A percentile compares a stretch with the other conserved stretches of the same genome.
These are phyloP conservation scores for Lachancea mirantina DNA, from an alignment of 805 yeast genomes.

Conservation along the genomic window DNA sequence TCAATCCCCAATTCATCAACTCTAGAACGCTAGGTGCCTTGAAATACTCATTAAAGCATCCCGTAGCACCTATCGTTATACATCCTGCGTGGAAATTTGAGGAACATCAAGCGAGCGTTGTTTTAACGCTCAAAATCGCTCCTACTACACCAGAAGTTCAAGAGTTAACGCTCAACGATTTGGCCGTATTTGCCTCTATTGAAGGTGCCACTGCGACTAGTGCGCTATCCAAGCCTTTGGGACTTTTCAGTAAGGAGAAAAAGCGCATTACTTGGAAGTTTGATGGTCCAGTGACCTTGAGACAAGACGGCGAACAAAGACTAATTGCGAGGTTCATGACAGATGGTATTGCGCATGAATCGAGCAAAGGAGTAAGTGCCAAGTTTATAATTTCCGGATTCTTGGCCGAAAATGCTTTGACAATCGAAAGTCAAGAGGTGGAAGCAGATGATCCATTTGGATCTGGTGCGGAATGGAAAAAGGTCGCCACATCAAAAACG, in stretches of 20 bases:
- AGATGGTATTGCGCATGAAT: conserved; percentile 60
- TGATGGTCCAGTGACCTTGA: conserved; percentile 35
- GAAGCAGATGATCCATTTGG: conserved; percentile 36
- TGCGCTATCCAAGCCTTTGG: conserved; percentile 88
- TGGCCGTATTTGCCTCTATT: conserved; percentile 45
- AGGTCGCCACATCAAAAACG: conserved; percentile 30
- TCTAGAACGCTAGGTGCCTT: conserved; percentile 72
- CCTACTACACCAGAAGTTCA: conserved; percentile 32
- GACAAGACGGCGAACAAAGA: conserved; percentile 46
- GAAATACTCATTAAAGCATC: conserved; percentile 55
- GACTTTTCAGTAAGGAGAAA: conserved; percentile 80
- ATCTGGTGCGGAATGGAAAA: conserved; percentile 29
- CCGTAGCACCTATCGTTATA: conserved; percentile 58
- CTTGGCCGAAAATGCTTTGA: conserved; percentile 37
- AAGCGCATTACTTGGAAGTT: conserved; percentile 84
- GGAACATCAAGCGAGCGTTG: conserved; percentile 74
- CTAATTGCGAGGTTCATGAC: conserved; percentile 84
- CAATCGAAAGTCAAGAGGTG: conserved; percentile 33
- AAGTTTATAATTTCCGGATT: conserved; percentile 47
- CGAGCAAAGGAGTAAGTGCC: conserved; percentile 64
- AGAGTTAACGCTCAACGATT: conserved; percentile 29
- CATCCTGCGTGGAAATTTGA: conserved; percentile 90
- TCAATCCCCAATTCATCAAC: conserved; percentile 44
- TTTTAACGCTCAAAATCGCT: conserved; percentile 49
- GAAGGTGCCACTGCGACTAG: conserved; percentile 55